Percentiles rank a stretch among this genome's conserved stretches.
phyloP scores from a whole-genome alignment of 2,329 filamentous ascomycete genomes.

The Zymoseptoria passerinii region DNA sequence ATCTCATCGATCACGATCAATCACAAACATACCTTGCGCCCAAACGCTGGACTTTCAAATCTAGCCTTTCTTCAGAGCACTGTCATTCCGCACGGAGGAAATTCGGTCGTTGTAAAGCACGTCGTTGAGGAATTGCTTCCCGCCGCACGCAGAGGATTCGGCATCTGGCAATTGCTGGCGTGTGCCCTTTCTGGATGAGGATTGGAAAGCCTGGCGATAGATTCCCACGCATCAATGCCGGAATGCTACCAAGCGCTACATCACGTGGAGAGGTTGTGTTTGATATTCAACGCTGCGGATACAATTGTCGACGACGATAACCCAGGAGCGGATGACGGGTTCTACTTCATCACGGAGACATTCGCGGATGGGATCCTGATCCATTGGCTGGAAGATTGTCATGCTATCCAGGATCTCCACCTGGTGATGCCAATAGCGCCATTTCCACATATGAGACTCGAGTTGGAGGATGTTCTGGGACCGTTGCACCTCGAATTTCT shows the following conservation, averaged over 20 bases:
- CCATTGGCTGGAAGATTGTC: background rate
- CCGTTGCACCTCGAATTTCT: background rate
- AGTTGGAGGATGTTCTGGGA: background rate
- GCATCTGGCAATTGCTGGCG: background rate
- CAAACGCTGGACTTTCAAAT: background rate
- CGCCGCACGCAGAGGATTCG: background rate
- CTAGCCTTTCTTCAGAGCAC: background rate
- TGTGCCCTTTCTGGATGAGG: background rate
- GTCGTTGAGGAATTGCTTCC: background rate
- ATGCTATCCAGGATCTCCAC: background rate
- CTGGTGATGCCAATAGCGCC: background rate
- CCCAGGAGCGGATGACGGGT: background rate
- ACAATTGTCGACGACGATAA: background rate
- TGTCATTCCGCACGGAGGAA: background rate
- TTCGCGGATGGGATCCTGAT: background rate
- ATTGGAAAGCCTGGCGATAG: background rate
- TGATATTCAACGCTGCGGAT: background rate
- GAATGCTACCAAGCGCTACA: background rate
- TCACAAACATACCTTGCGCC: background rate
- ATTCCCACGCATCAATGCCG: background rate
- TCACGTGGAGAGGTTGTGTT: background rate
- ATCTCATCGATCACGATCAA: background rate
- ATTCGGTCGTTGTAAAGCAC: background rate
- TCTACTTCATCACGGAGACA: background rate
- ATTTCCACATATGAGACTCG: background rate